Evolutionary conservation across 805 yeast species (phyloP).

Genomic region (Tetrapisispora pingtungensis): DNA sequence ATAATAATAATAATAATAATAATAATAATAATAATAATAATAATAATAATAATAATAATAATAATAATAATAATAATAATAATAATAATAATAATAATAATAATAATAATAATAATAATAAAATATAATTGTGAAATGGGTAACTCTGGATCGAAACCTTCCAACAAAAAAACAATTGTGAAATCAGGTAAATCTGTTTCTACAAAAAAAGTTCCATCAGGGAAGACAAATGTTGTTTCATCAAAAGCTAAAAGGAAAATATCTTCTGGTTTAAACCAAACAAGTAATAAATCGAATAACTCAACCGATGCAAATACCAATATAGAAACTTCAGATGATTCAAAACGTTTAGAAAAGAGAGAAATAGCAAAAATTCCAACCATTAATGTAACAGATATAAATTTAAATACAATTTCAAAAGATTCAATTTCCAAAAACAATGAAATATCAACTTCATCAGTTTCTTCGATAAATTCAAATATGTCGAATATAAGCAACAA

Average conservation of each 20-base stretch:
- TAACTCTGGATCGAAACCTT: conserved; percentile 36
- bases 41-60: too few species aligned
- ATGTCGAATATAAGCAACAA: background rate
- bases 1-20: too few species aligned
- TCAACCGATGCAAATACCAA: background rate
- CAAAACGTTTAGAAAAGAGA: background rate
- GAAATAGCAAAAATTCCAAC: conserved; percentile 29
- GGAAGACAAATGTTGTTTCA: too few species aligned
- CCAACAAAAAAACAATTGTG: conserved; percentile 6
- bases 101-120: too few species aligned
- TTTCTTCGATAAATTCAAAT: background rate
- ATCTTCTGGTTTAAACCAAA: background rate
- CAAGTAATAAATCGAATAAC: background rate
- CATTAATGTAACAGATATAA: conserved; percentile 51
- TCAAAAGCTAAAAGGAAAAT: background rate
- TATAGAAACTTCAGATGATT: background rate
- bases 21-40: too few species aligned
- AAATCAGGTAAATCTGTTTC: background rate
- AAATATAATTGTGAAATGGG: conserved; percentile 37
- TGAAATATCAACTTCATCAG: background rate
- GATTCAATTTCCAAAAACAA: background rate
- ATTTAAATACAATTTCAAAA: background rate
- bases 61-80: too few species aligned
- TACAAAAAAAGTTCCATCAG: background rate
- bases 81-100: too few species aligned